Conservation (phyloP, 257 asterid species). For the Solanum bukasovii region DNA sequence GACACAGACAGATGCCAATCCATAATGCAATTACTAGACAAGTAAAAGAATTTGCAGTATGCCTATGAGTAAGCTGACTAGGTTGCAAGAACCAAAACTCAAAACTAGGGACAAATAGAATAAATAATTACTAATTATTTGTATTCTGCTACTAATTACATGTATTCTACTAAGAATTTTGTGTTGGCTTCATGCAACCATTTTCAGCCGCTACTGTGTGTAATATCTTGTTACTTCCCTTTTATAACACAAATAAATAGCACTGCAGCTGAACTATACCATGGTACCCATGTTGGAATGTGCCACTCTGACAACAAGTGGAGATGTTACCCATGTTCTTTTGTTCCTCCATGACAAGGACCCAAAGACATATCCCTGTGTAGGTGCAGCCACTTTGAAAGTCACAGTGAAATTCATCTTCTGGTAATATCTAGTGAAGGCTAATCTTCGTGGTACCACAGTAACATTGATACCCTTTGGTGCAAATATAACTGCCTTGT, state of each 20-base stretch:
- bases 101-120: not conserved
- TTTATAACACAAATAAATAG: not conserved
- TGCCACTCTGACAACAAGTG: slow-evolving; percentile 49
- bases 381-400: slow-evolving; percentile 52
- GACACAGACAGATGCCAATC: not conserved
- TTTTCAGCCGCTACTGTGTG: not conserved
- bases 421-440: slow-evolving; percentile 43
- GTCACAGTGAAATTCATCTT: slow-evolving; percentile 52
- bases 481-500: slow-evolving; percentile 50
- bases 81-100: not conserved
- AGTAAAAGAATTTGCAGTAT: not conserved
- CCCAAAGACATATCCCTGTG: slow-evolving; percentile 66
- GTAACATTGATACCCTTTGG: slow-evolving; percentile 61
- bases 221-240: not conserved
- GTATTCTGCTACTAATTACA: not conserved
- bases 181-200: not conserved
- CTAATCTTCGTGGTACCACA: slow-evolving; percentile 50
- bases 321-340: slow-evolving; percentile 49
- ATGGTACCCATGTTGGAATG: slow-evolving; percentile 29
- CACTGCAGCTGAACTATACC: slow-evolving; percentile 2
- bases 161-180: not conserved
- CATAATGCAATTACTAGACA: not conserved
- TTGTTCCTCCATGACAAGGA: slow-evolving; percentile 75
- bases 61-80: not conserved
- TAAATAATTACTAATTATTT: not conserved